phyloP scores from a whole-genome alignment of 2,329 filamentous ascomycete genomes.

The Huntiella bhutanensis region DNA sequence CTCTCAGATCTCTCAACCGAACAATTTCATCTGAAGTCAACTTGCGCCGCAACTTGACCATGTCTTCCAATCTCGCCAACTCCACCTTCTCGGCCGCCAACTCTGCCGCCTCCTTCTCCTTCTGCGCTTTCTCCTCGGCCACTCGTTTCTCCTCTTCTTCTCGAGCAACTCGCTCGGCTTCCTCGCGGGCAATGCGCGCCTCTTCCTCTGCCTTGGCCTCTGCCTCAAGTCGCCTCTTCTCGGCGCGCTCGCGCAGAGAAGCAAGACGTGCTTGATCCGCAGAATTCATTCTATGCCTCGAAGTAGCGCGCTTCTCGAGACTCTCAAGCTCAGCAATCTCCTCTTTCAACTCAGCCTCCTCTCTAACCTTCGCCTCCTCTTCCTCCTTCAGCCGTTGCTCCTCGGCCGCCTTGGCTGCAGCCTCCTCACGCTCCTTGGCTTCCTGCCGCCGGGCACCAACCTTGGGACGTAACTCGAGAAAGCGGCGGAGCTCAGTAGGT shows the following conservation, averaged over 20 bases:
- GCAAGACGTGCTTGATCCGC: neutral
- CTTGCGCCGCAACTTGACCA: conserved; percentile 7
- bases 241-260: conserved; percentile 16
- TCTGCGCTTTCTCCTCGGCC: conserved; percentile 9
- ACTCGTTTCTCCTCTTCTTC: conserved; percentile 6
- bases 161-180: neutral
- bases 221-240: conserved; percentile 17
- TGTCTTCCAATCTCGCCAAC: conserved; percentile 4
- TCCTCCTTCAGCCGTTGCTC: neutral
- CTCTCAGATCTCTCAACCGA: conserved; percentile 6
- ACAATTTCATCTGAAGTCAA: neutral
- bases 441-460: conserved; percentile 2
- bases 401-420: conserved; percentile 3
- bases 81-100: conserved; percentile 18
- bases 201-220: conserved; percentile 15
- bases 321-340: conserved; percentile 13
- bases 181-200: conserved; percentile 10
- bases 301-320: conserved; percentile 14
- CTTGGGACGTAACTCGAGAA: conserved; percentile 1
- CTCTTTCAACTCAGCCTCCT: conserved; percentile 14
- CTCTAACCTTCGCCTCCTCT: conserved; percentile 6
- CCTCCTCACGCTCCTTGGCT: conserved; percentile 2
- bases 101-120: conserved; percentile 15
- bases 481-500: neutral
- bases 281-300: conserved; percentile 3